phyloP scores from a whole-genome alignment of 75 land plant genomes.

The Cunninghamia lanceolata region DNA sequence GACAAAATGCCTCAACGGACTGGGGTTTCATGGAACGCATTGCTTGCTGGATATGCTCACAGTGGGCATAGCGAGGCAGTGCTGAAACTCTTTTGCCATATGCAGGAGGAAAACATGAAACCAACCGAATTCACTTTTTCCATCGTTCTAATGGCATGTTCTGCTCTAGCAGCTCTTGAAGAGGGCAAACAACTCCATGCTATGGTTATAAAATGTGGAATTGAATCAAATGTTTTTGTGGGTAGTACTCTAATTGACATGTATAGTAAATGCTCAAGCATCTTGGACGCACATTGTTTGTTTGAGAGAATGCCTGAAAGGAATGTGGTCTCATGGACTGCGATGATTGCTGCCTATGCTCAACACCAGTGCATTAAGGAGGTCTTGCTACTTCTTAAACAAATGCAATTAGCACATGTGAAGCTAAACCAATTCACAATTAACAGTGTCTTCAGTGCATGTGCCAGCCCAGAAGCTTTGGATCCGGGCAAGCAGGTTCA shows the following conservation, averaged over 20 bases:
- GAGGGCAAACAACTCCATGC: constrained; percentile 60
- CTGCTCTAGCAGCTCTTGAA: constrained; percentile 29
- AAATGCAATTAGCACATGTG: constrained; percentile 10
- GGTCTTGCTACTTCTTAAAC: constrained; percentile 20
- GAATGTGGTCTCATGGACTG: constrained; percentile 76
- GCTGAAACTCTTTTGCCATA: constrained; percentile 33
- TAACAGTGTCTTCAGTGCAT: constrained; percentile 30
- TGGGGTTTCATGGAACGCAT: constrained; percentile 75
- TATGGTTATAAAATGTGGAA: constrained; percentile 37
- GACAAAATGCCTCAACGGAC: constrained; percentile 49
- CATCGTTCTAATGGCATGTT: constrained; percentile 53
- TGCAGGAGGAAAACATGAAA: constrained; percentile 41
- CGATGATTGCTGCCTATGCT: constrained; percentile 56
- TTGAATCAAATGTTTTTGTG: constrained; percentile 39
- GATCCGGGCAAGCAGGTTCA: constrained; percentile 32
- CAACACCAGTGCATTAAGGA: constrained; percentile 11
- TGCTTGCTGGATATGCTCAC: constrained; percentile 64
- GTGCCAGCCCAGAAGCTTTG: constrained; percentile 15
- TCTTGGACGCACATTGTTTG: constrained; percentile 39
- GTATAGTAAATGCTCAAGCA: constrained; percentile 52
- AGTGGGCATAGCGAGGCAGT: constrained; percentile 57
- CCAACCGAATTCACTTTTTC: constrained; percentile 57
- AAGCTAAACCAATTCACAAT: constrained; percentile 22
- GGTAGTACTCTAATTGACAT: constrained; percentile 60
- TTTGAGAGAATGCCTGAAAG: constrained; percentile 47